Conservation (phyloP, 1,284 basidiomycete genomes). For the Malassezia obtusa region DNA sequence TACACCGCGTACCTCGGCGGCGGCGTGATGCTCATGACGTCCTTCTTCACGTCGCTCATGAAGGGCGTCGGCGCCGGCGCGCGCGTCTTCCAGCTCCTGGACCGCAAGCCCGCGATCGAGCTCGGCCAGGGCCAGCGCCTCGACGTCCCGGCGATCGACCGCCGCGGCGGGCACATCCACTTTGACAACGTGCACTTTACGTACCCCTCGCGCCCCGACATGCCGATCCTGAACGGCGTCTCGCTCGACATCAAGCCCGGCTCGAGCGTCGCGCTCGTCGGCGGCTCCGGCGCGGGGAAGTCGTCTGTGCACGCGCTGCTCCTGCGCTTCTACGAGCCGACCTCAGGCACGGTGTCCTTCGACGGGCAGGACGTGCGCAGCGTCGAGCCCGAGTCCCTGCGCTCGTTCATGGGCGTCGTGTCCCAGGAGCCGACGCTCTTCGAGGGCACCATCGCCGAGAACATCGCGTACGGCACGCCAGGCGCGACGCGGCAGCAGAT, state of each 20-base stretch:
- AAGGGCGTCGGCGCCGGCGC: constrained; percentile 80
- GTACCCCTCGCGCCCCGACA: constrained; percentile 48
- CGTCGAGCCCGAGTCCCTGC: constrained; percentile 57
- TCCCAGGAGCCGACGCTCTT: constrained; percentile 44
- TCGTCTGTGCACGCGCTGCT: constrained; percentile 80
- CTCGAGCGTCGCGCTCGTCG: constrained; percentile 47
- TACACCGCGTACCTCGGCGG: constrained; percentile 85
- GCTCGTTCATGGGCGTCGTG: constrained; percentile 40
- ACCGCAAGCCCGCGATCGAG: constrained; percentile 50
- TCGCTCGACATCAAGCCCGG: constrained; percentile 45
- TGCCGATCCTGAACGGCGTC: constrained; percentile 48
- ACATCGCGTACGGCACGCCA: constrained; percentile 74
- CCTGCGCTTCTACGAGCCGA: constrained; percentile 84
- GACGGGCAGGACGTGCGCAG: constrained; percentile 81
- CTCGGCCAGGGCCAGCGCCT: constrained; percentile 25
- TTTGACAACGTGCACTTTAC: constrained; percentile 50
- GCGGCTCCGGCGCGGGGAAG: constrained; percentile 54
- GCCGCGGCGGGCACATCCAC: constrained; percentile 34
- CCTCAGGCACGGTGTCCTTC: constrained; percentile 67
- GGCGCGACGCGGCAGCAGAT: constrained; percentile 70
- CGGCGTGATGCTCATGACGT: constrained; percentile 49
- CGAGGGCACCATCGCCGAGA: constrained; percentile 79
- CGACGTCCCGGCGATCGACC: constrained; percentile 10
- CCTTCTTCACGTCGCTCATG: constrained; percentile 51
- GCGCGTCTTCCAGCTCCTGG: constrained; percentile 84